Evolutionary conservation across 176 grass and related monocot species (phyloP), one percentile per base, ranked within the genome.

Genomic region (Oryza meyeriana): DNA sequence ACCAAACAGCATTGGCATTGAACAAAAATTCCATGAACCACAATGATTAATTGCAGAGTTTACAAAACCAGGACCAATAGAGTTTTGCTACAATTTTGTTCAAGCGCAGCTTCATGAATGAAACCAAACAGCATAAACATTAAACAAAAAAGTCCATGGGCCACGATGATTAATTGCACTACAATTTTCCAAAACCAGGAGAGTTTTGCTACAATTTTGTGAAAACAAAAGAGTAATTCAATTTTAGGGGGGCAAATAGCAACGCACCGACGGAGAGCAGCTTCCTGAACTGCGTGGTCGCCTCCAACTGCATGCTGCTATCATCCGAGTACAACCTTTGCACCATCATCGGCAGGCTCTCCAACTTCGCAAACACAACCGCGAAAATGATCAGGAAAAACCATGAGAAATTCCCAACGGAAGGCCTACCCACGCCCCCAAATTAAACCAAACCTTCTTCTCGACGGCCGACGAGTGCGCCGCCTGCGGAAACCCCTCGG

Each of bases 241-340:
- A 48, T 42, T 67, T 55, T 50, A 22, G 50, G 26, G 0, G 24
- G 18, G 14, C 14, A 4, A 24, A 7, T 24, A 66, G 38, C 10
- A 65, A 66, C 47, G 26, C 83, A 89, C 88, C 82, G 59, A 83
- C 76, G 11, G 88, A 88, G 10, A 93, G 88, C 63, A 90, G 69
- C 27, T 88, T 90, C 65, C 91, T 33, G 61, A 93, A 88, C 50
- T 85, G 78, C 22, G 68, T 93, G 50, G 64, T 77, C 12, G 81
- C 77, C 81, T 88, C 78, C 25, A 93, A 78, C 67, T 85, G 88
- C 66, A 79, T 73, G 3, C 35, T 64, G 66, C 41, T 85, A 44
- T 93, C 88, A 70, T 83, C 78, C 61, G 85, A 93, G 80, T 79
- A 90, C 72, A 93, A 58, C 16, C 25, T 78, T 24, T 83, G 39